These are phyloP conservation scores for Adansonia rubrostipa DNA, from an alignment of 441 rosid species.

Conservation along the genomic window DNA sequence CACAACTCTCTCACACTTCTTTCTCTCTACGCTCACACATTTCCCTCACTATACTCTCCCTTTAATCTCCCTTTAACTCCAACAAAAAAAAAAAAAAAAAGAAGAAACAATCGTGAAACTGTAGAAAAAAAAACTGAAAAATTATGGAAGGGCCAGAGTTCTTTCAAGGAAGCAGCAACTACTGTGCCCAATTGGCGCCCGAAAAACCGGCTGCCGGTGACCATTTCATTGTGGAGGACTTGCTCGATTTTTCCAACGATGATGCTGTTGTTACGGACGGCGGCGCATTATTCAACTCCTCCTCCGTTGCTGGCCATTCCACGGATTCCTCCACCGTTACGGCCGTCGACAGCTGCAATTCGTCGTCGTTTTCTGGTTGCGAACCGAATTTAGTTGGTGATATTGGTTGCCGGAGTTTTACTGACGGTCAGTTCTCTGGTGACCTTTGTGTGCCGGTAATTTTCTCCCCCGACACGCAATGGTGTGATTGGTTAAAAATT, in stretches of 20 bases:
- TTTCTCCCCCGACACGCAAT: background rate
- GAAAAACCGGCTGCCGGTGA: slow-evolving; percentile 52
- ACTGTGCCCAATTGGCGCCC: slow-evolving; percentile 48
- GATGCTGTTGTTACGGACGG: slow-evolving; percentile 48
- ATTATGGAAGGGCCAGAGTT: slow-evolving; percentile 62
- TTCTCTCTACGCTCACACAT: slow-evolving; percentile 38
- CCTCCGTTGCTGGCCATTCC: slow-evolving; percentile 38
- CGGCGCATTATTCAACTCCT: slow-evolving; percentile 24
- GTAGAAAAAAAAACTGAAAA: background rate
- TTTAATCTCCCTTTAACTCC: slow-evolving; percentile 25
- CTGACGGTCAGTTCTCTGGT: slow-evolving; percentile 57
- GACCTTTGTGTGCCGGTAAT: slow-evolving; percentile 90
- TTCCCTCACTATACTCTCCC: slow-evolving; percentile 39
- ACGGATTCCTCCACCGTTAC: slow-evolving; percentile 73
- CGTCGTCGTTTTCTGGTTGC: slow-evolving; percentile 53
- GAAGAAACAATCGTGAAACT: background rate
- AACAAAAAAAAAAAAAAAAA: background rate
- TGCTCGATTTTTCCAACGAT: slow-evolving; percentile 82
- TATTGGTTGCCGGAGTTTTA: slow-evolving; percentile 41
- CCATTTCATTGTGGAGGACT: slow-evolving; percentile 87
- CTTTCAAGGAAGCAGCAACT: slow-evolving; percentile 43
- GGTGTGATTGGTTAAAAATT: background rate
- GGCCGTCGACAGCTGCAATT: slow-evolving; percentile 62
- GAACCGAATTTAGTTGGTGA: slow-evolving; percentile 45
- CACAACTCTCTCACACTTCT: slow-evolving; percentile 43